Base-by-base conservation (phyloP, 2,329 filamentous ascomycete genomes). In the Ophiostoma himal-ulmi region DNA sequence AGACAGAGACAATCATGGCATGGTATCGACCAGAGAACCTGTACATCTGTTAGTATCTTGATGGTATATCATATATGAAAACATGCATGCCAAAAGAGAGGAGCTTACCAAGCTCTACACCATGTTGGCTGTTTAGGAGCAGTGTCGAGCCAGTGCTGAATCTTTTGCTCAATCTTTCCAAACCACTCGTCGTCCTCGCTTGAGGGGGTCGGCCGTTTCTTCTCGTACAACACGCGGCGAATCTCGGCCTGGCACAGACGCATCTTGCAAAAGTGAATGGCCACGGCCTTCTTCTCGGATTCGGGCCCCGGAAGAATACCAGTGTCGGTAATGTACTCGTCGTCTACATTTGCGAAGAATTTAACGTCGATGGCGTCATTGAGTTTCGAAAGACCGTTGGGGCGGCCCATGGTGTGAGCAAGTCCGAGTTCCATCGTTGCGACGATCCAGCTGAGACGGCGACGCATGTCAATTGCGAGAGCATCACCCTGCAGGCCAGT, bases 241-340 rank as follows among this genome's bases (percentile, higher is more conserved):
- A 97, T 95, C 79, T 98, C 94, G 17, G 94, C 88, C 78, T 97
- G 94, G 14, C 94, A 82, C 71, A 96, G 80, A 70, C 93, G 86
- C 92, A 97, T 96, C 77, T 92, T 94, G 82, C 93, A 93, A 76
- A 96, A 95, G 78, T 99, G 94, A 72, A 97, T 93, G 2, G 93
- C 90, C 36, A 96, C 89, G 75, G 92, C 87, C 78, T 99, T 99
- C 77, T 91, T 92, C 74, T 94, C 85, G 52, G 91, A 92, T 1
- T 87, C 84, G 5, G 89, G 90, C 0, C 89, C 91, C 0, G 89
- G 85, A 30, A 88, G 81, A 70, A 97, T 90, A 2, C 93, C 94
- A 44, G 89, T 83, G 1, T 87, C 83, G 1, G 90, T 94, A 75
- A 99, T 97, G 78, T 90, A 90, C 68, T 89, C 85, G 79, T 99